Evolutionary conservation across 768 basidiomycete species (phyloP).

Genomic region (Tubosaeta sp.): DNA sequence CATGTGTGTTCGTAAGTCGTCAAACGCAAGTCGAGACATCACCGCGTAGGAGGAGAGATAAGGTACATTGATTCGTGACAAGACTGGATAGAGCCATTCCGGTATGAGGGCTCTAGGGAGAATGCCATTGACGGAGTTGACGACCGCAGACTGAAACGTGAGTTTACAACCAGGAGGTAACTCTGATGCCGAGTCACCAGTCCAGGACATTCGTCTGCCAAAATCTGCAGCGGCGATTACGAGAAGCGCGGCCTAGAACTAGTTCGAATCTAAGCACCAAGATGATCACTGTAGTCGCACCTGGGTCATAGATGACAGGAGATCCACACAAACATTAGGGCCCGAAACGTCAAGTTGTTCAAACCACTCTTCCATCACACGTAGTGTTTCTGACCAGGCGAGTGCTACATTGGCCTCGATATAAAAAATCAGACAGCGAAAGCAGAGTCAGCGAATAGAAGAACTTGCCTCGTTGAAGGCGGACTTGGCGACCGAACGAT

Average conservation of each 20-base stretch:
- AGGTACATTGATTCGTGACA: conserved; percentile 30
- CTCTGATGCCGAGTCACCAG: conserved; percentile 24
- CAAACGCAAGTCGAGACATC: conserved; percentile 31
- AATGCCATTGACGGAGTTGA: conserved; percentile 17
- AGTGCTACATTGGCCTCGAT: conserved; percentile 42
- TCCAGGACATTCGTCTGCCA: conserved; percentile 35
- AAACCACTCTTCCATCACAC: conserved; percentile 41
- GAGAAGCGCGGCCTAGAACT: conserved; percentile 32
- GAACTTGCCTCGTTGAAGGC: conserved; percentile 46
- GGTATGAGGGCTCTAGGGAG: conserved; percentile 32
- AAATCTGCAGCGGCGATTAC: conserved; percentile 41
- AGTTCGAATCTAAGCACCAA: not conserved
- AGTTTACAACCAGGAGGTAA: conserved; percentile 30
- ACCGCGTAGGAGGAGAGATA: conserved; percentile 31
- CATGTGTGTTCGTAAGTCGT: conserved; percentile 39
- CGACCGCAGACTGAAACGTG: conserved; percentile 36
- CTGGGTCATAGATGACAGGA: conserved; percentile 8
- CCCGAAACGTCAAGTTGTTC: conserved; percentile 29
- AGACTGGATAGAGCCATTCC: conserved; percentile 28
- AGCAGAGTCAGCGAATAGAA: not conserved
- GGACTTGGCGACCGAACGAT: conserved; percentile 41
- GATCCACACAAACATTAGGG: conserved; percentile 20
- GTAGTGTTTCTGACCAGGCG: conserved; percentile 45
- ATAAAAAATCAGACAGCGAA: not conserved
- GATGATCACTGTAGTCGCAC: conserved; percentile 5